Conservation (phyloP, 2,329 filamentous ascomycete genomes). For the Monilinia fructicola region DNA sequence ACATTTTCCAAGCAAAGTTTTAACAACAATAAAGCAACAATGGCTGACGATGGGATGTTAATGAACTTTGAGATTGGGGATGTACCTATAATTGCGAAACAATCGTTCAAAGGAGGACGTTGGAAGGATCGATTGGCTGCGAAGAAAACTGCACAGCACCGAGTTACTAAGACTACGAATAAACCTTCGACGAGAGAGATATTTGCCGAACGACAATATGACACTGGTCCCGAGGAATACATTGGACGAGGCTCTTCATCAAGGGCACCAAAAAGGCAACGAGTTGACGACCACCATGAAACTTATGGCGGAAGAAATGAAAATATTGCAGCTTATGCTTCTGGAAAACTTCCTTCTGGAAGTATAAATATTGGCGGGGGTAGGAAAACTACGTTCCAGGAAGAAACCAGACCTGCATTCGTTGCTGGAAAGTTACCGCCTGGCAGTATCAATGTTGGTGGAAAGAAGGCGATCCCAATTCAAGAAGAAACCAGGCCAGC, state of each 20-base stretch:
- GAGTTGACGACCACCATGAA: slow-evolving; percentile 39
- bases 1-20: slow-evolving; percentile 15
- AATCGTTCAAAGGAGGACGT: slow-evolving; percentile 78
- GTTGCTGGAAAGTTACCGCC: slow-evolving; percentile 42
- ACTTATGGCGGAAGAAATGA: slow-evolving; percentile 27
- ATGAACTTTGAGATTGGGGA: slow-evolving; percentile 85
- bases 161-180: slow-evolving; percentile 43
- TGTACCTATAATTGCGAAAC: slow-evolving; percentile 59
- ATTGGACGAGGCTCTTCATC: slow-evolving; percentile 34
- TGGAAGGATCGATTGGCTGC: slow-evolving; percentile 88
- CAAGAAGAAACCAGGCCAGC: slow-evolving; percentile 29
- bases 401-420: slow-evolving; percentile 27
- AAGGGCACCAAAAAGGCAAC: slow-evolving; percentile 48
- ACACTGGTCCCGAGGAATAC: slow-evolving; percentile 37
- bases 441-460: slow-evolving; percentile 38
- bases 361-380: slow-evolving; percentile 34
- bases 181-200: slow-evolving; percentile 33
- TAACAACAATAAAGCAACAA: slow-evolving; percentile 43
- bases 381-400: slow-evolving; percentile 25
- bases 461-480: slow-evolving; percentile 28
- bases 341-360: slow-evolving; percentile 43
- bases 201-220: slow-evolving; percentile 35
- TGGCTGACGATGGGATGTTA: slow-evolving; percentile 95
- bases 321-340: slow-evolving; percentile 33
- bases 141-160: slow-evolving; percentile 63